phyloP scores from a whole-genome alignment of 1,284 basidiomycete genomes.

The Sporisorium reilianum region DNA sequence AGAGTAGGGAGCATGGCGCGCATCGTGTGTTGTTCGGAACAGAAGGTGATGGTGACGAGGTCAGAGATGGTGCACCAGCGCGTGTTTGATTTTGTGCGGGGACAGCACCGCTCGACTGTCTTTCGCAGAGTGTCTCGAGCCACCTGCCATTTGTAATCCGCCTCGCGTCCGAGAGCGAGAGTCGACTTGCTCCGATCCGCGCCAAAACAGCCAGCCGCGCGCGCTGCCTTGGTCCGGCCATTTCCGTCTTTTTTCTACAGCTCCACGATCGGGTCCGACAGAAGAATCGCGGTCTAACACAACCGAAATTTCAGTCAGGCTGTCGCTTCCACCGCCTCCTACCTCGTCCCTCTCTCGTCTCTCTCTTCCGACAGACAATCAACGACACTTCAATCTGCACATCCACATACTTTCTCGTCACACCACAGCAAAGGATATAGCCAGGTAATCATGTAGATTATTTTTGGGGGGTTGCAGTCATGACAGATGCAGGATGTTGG shows the following conservation, averaged over 20 bases:
- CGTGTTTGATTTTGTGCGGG: slow-evolving; percentile 11
- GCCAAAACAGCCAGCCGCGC: slow-evolving; percentile 3
- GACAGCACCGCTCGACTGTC: background rate
- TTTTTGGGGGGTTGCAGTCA: slow-evolving; percentile 43
- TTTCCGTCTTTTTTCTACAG: slow-evolving; percentile 19
- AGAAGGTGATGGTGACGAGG: background rate
- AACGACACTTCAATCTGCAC: background rate
- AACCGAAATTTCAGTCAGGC: background rate
- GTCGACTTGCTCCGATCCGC: slow-evolving; percentile 32
- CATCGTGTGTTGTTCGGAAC: slow-evolving; percentile 15
- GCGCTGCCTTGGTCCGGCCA: slow-evolving; percentile 40
- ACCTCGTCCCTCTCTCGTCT: background rate
- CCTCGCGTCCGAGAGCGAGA: background rate
- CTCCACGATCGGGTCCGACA: slow-evolving; percentile 1
- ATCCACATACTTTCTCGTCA: background rate
- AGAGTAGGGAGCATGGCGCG: slow-evolving; percentile 46
- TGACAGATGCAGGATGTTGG: slow-evolving; percentile 38
- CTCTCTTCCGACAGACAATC: background rate
- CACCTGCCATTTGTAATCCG: slow-evolving; percentile 31
- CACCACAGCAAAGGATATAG: slow-evolving; percentile 3
- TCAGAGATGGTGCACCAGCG: slow-evolving; percentile 2
- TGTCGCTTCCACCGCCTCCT: background rate
- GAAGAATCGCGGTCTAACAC: slow-evolving; percentile 4
- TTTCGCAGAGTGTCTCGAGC: slow-evolving; percentile 3
- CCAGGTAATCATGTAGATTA: slow-evolving; percentile 51